phyloP scores from a whole-genome alignment of 2,329 filamentous ascomycete genomes.

The Lizonia empirigonia region DNA sequence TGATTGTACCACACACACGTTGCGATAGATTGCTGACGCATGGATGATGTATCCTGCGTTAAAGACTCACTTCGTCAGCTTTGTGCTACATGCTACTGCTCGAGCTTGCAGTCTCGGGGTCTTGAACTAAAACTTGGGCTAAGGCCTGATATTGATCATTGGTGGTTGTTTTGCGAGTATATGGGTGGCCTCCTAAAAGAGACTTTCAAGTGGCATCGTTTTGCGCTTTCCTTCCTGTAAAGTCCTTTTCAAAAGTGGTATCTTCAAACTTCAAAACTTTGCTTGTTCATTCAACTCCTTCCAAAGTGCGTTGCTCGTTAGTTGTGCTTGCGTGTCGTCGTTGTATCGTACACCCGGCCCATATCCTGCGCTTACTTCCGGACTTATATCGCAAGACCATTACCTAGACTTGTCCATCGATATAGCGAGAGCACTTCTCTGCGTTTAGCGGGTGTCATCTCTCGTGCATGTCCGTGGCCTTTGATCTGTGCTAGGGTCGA shows the following conservation, averaged over 20 bases:
- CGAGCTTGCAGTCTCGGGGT: neutral
- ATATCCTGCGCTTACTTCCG: neutral
- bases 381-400: constrained; percentile 45
- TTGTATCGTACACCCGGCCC: constrained; percentile 7
- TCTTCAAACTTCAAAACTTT: neutral
- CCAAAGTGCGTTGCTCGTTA: neutral
- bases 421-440: constrained; percentile 60
- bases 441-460: constrained; percentile 49
- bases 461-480: constrained; percentile 43
- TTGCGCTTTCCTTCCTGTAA: neutral
- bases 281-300: constrained; percentile 1
- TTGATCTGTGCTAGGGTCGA: constrained; percentile 47
- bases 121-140: neutral
- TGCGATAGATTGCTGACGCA: neutral
- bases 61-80: neutral
- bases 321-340: constrained; percentile 6
- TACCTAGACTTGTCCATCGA: constrained; percentile 56
- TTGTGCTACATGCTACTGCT: neutral
- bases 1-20: neutral
- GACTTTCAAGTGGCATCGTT: constrained; percentile 11
- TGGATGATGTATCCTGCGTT: neutral
- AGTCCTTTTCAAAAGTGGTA: neutral
- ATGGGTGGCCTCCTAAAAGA: constrained; percentile 4
- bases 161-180: neutral
- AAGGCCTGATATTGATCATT: neutral